Evolutionary conservation across 2,329 filamentous ascomycete genomes (phyloP), one percentile per base, ranked within the genome.

Genomic region (Fonsecaea monophora): DNA sequence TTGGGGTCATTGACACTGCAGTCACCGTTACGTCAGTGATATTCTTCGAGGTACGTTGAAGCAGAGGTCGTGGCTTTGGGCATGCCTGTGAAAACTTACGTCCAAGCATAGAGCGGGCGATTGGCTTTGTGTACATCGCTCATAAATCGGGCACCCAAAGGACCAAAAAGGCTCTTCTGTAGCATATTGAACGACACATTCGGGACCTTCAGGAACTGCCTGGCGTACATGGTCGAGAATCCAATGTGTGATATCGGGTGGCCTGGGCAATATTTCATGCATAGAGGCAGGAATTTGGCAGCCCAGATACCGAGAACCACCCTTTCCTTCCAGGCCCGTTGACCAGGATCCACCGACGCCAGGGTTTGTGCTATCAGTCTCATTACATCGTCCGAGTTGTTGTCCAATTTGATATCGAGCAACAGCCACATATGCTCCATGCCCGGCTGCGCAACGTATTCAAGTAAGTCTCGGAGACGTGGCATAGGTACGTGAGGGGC

Each of bases 231-330:
- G 9, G 81, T 70, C 40, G 80, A 79, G 63, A 78, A 78, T 40
- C 80, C 78, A 67, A 83, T 81, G 35, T 83, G 74, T 3, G 75
- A 70, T n/a, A 80, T 72, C 3, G 76, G 73, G 57, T 76, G 81
- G 8, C 57, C 66, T 4, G 79, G 77, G 3, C 81, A 84, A 74
- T 89, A 82, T 45, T 83, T 78, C 59, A 83, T 81, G 72, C 87
- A 87, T 3, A 90, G 80, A 7, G 87, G 84, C 18, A 96, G 81
- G 78, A 90, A 94, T 73, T 87, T 87, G 18, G 88, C 85, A 59
- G 89, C 89, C 94, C 94, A 97, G 75, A 89, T 90, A 53, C 94
- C 94, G 0, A 97, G 81, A 0, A 96, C 82, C 59, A 97, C 84
- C 34, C 94, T 86, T 65, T 88, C 79, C 32, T 85, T 82, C 94